Evolutionary conservation across 1,139 yeast genomes (phyloP), one percentile per base, ranked within the genome.

Genomic region (Blastobotrys proliferans): DNA sequence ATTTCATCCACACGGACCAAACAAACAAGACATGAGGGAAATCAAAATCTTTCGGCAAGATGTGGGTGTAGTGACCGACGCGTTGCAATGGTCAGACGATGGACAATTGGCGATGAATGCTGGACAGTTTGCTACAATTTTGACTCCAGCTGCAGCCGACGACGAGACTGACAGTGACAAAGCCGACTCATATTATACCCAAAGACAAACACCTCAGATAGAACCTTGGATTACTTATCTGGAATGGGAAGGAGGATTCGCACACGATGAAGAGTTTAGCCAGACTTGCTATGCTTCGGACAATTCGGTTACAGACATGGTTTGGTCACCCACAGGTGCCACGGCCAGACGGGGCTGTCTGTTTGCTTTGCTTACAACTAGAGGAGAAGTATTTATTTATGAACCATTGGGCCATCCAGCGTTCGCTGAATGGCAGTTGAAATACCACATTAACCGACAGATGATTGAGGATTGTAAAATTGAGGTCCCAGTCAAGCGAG

Each of bases 321-420:
- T 39, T 24, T 54, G 58, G 58, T 51, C 56, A 5, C 58, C 58
- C 9, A 45, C 55, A 0, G 58, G 58, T 2, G 37, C 50, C 40
- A 43, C 51, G 3, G 33, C 44, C 13, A 40, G 45, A n/a, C 32
- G 45, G 6, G 45, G 49, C 35, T 47, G 52, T 27, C 13, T 49
- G 9, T 41, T 54, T 11, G 52, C 52, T 1, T 46, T 45, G 4
- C 33, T 52, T 16, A 50, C 55, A 6, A 38, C 51, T 19, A 46
- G 50, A 3, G 48, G 52, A 17, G 56, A 54, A 22, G 51, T 47
- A 1, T 35, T 49, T 27, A 35, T 54, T 11, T 54, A 47, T 40
- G 51, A 49, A 24, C 47, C 53, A 6, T 13, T 25, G 16, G 51
- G 54, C 9, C 47, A 49, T 33, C 52, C 56, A 3, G 40, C 36